Percentiles rank a stretch among this genome's conserved stretches.
Conservation (phyloP, 768 basidiomycete species). For the Pleurotus eryngii region DNA sequence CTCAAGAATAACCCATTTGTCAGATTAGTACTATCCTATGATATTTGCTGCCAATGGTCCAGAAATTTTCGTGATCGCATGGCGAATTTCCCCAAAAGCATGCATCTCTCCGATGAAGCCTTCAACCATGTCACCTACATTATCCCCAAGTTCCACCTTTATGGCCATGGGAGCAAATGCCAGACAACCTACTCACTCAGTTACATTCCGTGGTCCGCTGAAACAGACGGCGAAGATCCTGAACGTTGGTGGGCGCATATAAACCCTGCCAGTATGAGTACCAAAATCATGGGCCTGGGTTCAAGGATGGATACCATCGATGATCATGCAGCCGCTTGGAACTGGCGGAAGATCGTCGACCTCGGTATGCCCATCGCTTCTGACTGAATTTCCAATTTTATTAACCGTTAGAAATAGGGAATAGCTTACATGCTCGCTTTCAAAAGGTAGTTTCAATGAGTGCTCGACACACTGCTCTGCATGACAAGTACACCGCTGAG, state of each 20-base stretch:
- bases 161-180: slow-evolving; percentile 14
- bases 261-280: slow-evolving; percentile 23
- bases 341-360: slow-evolving; percentile 17
- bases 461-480: no score
- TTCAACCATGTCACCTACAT: not conserved
- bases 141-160: slow-evolving; percentile 13
- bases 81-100: not conserved
- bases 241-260: slow-evolving; percentile 23
- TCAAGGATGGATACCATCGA: slow-evolving; percentile 23
- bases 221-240: slow-evolving; percentile 24
- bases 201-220: slow-evolving; percentile 21
- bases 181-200: slow-evolving; percentile 13
- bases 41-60: slow-evolving; percentile 25
- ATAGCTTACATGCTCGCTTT: no score
- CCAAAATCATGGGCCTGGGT: slow-evolving; percentile 26
- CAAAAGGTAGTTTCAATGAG: no score
- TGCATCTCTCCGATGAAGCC: not conserved
- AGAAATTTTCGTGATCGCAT: slow-evolving; percentile 5
- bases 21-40: slow-evolving; percentile 23
- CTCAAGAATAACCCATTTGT: slow-evolving; percentile 3
- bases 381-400: no score
- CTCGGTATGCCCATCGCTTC: not conserved
- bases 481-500: no score
- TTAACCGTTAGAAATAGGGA: no score
- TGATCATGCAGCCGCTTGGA: slow-evolving; percentile 22